These are phyloP conservation scores for Paecilomyces sp. DNA, from an alignment of 2,329 filamentous ascomycete species.

Conservation along the genomic window DNA sequence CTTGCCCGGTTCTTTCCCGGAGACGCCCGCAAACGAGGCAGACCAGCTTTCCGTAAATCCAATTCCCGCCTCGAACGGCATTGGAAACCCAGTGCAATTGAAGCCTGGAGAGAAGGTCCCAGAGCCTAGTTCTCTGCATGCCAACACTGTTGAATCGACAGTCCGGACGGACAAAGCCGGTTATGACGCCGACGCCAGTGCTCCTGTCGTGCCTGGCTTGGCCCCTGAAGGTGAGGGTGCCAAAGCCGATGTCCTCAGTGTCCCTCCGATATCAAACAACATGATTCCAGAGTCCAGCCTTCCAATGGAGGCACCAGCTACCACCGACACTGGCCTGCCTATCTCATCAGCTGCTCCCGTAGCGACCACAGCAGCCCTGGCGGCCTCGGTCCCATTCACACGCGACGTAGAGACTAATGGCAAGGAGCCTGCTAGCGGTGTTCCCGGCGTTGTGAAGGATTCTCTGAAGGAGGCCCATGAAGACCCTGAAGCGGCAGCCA, in stretches of 20 bases:
- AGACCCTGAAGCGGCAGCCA: constrained; percentile 61
- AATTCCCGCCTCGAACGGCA: constrained; percentile 50
- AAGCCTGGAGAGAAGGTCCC: constrained; percentile 77
- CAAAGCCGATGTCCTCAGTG: constrained; percentile 35
- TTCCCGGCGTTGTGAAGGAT: constrained; percentile 30
- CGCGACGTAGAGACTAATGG: constrained; percentile 8
- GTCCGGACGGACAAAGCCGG: constrained; percentile 69
- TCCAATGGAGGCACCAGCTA: constrained; percentile 50
- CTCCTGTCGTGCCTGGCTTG: constrained; percentile 38
- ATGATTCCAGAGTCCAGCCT: constrained; percentile 79
- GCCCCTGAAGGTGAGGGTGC: constrained; percentile 34
- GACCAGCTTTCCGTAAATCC: constrained; percentile 46
- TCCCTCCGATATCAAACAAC: constrained; percentile 53
- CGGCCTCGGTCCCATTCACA: constrained; percentile 36
- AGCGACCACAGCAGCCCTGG: constrained; percentile 40
- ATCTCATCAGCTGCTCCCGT: constrained; percentile 46
- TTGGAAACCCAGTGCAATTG: constrained; percentile 72
- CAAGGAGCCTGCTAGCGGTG: constrained; percentile 54
- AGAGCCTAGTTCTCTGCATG: constrained; percentile 54
- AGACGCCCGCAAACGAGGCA: constrained; percentile 55
- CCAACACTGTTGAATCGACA: constrained; percentile 63
- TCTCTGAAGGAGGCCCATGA: constrained; percentile 42
- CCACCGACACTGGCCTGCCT: constrained; percentile 46
- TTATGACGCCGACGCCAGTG: constrained; percentile 67
- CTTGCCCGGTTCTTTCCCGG: constrained; percentile 63